A percentile compares a stretch with the other conserved stretches of the same genome.
phyloP scores from a whole-genome alignment of 2,329 filamentous ascomycete species.

The Colletotrichum eremochloae region DNA sequence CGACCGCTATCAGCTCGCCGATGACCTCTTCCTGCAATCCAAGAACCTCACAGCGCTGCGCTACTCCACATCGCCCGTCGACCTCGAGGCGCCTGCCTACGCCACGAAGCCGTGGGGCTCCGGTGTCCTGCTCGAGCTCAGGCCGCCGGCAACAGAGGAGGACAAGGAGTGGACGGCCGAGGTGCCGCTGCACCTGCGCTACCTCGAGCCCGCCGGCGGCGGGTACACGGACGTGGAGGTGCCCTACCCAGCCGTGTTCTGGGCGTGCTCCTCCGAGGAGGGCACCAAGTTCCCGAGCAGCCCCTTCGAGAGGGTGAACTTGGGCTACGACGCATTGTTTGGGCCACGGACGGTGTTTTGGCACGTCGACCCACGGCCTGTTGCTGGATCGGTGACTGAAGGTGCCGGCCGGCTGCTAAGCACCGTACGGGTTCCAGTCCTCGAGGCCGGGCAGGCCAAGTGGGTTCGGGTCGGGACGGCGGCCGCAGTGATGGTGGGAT shows the following conservation, averaged over 20 bases:
- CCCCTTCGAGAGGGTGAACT: slow-evolving; percentile 85
- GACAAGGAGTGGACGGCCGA: slow-evolving; percentile 71
- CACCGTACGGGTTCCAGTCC: slow-evolving; percentile 73
- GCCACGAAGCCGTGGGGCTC: slow-evolving; percentile 83
- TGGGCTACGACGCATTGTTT: slow-evolving; percentile 91
- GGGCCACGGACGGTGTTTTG: slow-evolving; percentile 84
- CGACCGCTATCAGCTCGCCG: slow-evolving; percentile 87
- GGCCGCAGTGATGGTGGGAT: slow-evolving; percentile 71
- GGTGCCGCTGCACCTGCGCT: slow-evolving; percentile 88
- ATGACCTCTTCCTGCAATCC: slow-evolving; percentile 81
- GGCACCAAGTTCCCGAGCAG: slow-evolving; percentile 78
- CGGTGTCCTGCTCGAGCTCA: slow-evolving; percentile 80
- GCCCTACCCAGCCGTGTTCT: slow-evolving; percentile 89
- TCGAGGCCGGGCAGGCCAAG: slow-evolving; percentile 65
- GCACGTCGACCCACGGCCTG: slow-evolving; percentile 73
- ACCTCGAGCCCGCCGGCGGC: slow-evolving; percentile 73
- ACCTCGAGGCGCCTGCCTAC: slow-evolving; percentile 93
- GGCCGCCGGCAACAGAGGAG: slow-evolving; percentile 60
- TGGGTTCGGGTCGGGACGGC: slow-evolving; percentile 70
- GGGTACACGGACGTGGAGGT: slow-evolving; percentile 70
- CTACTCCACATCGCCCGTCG: slow-evolving; percentile 80
- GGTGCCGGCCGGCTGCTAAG: slow-evolving; percentile 61
- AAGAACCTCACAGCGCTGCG: slow-evolving; percentile 81
- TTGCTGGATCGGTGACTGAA: slow-evolving; percentile 39
- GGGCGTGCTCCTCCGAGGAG: slow-evolving; percentile 82